Evolutionary conservation across 1,284 basidiomycete species (phyloP), one percentile per base, ranked within the genome.

Genomic region (Sporisorium scitamineum): DNA sequence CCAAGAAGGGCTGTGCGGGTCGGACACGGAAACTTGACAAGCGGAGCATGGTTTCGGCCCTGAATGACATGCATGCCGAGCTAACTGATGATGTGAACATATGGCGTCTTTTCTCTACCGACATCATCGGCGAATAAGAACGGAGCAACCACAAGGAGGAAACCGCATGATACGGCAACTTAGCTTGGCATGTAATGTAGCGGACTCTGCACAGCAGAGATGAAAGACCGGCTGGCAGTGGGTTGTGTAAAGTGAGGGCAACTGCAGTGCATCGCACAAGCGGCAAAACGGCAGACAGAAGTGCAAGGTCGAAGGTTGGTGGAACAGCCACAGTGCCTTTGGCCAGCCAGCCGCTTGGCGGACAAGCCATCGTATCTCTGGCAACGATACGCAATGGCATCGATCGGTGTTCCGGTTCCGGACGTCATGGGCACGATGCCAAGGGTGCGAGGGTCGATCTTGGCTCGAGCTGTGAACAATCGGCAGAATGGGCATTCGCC

Each of bases 1-100:
- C 69, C 69, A 71, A 71, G 69, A 44, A 41, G 37, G 45, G 59
- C 39, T 9, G 51, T 61, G 45, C 22, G 48, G n/a, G 61, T 65
- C 61, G 61, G 68, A 65, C 54, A 27, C 14, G 20, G 42, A 65
- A 64, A 48, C 22, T 26, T 48, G 27, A 51, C 59, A 47, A 47
- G 59, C 41, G 42, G 52, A 42, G 54, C 54, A 55, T 13, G 29
- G 39, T 22, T 18, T 37, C 29, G 55, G 54, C 47, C 45, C 57
- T 55, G 57, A 42, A 27, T 16, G 10, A 41, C n/a, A 59, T 69
- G 66, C 55, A 56, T 50, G 56, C 39, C 32, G 50, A 57, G 53
- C 44, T 31, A 41, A 48, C 39, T 27, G 45, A 16, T 48, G n/a
- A n/a, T n/a, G n/a, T n/a, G n/a, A n/a, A n/a, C n/a, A n/a, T n/a